Percentiles rank a stretch among this genome's conserved stretches.
Conservation (phyloP, 2,329 filamentous ascomycete genomes). For the Xylaria hypoxylon region DNA sequence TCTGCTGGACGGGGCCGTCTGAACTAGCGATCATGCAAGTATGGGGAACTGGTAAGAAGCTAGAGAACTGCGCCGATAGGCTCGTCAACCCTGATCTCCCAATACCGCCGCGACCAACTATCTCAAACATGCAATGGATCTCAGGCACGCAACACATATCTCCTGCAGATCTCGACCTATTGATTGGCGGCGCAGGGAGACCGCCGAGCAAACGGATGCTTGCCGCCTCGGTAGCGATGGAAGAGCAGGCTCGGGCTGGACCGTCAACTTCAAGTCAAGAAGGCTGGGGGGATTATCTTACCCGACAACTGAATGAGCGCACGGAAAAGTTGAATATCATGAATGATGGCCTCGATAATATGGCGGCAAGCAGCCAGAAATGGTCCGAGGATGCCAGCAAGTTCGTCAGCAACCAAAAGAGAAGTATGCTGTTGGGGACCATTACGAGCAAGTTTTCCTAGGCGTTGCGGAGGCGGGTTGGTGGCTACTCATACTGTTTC, state of each 20-base stretch:
- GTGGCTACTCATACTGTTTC: not conserved
- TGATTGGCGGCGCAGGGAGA: slow-evolving; percentile 89
- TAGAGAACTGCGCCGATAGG: slow-evolving; percentile 74
- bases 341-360: slow-evolving; percentile 84
- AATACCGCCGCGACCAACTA: slow-evolving; percentile 86
- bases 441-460: slow-evolving; percentile 69
- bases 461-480: not conserved
- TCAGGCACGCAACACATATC: slow-evolving; percentile 93
- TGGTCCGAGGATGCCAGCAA: slow-evolving; percentile 92
- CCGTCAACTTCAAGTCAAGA: slow-evolving; percentile 62
- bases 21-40: slow-evolving; percentile 86
- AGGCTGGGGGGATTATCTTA: slow-evolving; percentile 82
- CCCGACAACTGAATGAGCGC: slow-evolving; percentile 86
- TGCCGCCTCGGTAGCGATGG: slow-evolving; percentile 80
- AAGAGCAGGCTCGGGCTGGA: slow-evolving; percentile 65
- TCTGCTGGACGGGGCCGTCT: slow-evolving; percentile 89
- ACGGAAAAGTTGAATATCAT: slow-evolving; percentile 88
- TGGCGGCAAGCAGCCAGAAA: slow-evolving; percentile 82
- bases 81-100: slow-evolving; percentile 81
- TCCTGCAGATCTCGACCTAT: slow-evolving; percentile 84
- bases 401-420: slow-evolving; percentile 88
- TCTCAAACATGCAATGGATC: slow-evolving; percentile 96
- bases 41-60: slow-evolving; percentile 78
- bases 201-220: slow-evolving; percentile 91
- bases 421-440: slow-evolving; percentile 79